Evolutionary conservation across 2,329 filamentous ascomycete genomes (phyloP).

Genomic region (Fusarium praegraminearum): DNA sequence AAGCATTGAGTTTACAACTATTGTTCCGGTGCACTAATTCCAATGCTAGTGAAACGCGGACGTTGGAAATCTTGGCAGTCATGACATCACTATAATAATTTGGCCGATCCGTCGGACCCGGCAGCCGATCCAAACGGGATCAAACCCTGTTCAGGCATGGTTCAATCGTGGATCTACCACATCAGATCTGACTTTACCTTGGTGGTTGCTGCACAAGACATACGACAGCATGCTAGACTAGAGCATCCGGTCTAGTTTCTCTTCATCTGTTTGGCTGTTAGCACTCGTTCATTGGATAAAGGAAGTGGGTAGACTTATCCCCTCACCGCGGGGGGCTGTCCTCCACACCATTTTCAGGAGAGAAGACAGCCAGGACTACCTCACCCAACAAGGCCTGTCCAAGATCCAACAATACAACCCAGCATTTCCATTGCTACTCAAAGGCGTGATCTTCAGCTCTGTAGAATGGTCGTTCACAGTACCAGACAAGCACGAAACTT

Average conservation of each 20-base stretch:
- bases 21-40: background rate
- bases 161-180: background rate
- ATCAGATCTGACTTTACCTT: background rate
- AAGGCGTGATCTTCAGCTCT: slow-evolving; percentile 6
- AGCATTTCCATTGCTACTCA: slow-evolving; percentile 31
- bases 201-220: background rate
- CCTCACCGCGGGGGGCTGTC: slow-evolving; percentile 59
- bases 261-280: slow-evolving; percentile 47
- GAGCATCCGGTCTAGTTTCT: background rate
- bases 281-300: slow-evolving; percentile 29
- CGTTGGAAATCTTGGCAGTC: slow-evolving; percentile 12
- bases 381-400: slow-evolving; percentile 45
- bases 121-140: slow-evolving; percentile 5
- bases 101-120: slow-evolving; percentile 23
- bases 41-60: slow-evolving; percentile 1
- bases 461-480: slow-evolving; percentile 33
- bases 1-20: slow-evolving; percentile 10
- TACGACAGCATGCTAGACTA: background rate
- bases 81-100: slow-evolving; percentile 34
- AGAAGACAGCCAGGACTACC: slow-evolving; percentile 63
- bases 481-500: slow-evolving; percentile 90
- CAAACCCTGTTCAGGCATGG: slow-evolving; percentile 1
- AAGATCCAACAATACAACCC: slow-evolving; percentile 42
- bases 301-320: slow-evolving; percentile 61
- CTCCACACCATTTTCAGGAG: slow-evolving; percentile 63